Percentiles rank a stretch among this genome's conserved stretches.
Evolutionary conservation across 1,139 yeast species (phyloP).

Genomic region (Blastobotrys elegans): DNA sequence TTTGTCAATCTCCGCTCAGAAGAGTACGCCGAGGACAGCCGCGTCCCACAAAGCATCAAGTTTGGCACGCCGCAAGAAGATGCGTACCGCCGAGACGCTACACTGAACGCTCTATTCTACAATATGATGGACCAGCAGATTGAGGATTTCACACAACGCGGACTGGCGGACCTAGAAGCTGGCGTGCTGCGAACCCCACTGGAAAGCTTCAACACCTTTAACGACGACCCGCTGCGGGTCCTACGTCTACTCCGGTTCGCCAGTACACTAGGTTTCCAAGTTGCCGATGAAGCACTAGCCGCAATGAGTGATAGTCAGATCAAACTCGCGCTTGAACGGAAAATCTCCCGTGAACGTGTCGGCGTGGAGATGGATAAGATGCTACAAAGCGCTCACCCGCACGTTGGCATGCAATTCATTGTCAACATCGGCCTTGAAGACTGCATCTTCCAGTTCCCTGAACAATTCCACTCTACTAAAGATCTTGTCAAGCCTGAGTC

Average conservation of each 20-base stretch:
- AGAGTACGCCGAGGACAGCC: slow-evolving; percentile 70
- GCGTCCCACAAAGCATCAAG: slow-evolving; percentile 58
- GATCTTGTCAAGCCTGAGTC: background rate
- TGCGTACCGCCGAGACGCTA: slow-evolving; percentile 91
- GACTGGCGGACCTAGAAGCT: slow-evolving; percentile 60
- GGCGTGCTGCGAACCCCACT: slow-evolving; percentile 86
- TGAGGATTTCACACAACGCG: slow-evolving; percentile 80
- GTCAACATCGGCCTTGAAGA: slow-evolving; percentile 50
- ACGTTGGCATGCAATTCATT: slow-evolving; percentile 58
- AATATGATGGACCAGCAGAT: slow-evolving; percentile 62
- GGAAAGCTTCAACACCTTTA: slow-evolving; percentile 74
- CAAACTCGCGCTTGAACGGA: slow-evolving; percentile 53
- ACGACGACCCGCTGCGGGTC: slow-evolving; percentile 91
- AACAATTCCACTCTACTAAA: background rate
- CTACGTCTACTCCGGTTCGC: slow-evolving; percentile 83
- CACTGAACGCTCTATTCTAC: slow-evolving; percentile 82
- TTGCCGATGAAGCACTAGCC: slow-evolving; percentile 53
- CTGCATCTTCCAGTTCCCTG: slow-evolving; percentile 45
- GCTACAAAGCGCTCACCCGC: slow-evolving; percentile 56
- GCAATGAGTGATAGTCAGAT: slow-evolving; percentile 66
- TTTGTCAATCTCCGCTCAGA: slow-evolving; percentile 89
- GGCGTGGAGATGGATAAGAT: slow-evolving; percentile 83
- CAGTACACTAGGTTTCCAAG: slow-evolving; percentile 61
- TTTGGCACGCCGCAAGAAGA: slow-evolving; percentile 92
- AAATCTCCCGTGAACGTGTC: slow-evolving; percentile 86